Evolutionary conservation across 1,139 yeast genomes (phyloP).

Genomic region (Blastobotrys ciferrii): DNA sequence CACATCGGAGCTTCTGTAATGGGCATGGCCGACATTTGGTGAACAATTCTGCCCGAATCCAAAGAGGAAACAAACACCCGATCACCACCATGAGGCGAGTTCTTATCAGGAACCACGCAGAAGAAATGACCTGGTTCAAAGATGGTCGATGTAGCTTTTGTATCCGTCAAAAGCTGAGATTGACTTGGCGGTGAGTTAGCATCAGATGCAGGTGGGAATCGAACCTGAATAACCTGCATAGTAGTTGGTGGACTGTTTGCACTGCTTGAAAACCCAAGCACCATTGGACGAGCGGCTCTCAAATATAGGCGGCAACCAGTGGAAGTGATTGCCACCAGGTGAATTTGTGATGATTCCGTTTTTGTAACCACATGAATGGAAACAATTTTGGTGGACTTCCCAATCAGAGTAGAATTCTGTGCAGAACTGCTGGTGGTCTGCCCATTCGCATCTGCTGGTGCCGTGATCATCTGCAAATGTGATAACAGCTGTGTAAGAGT

Average conservation of each 20-base stretch:
- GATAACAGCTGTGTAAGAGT: slow-evolving; percentile 33
- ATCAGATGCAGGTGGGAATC: slow-evolving; percentile 36
- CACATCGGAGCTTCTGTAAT: slow-evolving; percentile 51
- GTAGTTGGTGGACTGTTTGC: slow-evolving; percentile 32
- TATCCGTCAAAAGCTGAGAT: slow-evolving; percentile 43
- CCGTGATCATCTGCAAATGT: slow-evolving; percentile 38
- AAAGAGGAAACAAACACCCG: slow-evolving; percentile 73
- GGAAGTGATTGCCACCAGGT: slow-evolving; percentile 78
- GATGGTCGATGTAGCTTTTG: slow-evolving; percentile 46
- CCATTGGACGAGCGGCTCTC: slow-evolving; percentile 32
- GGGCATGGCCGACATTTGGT: slow-evolving; percentile 42
- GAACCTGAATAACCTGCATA: slow-evolving; percentile 38
- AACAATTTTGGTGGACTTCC: slow-evolving; percentile 49
- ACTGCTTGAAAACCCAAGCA: slow-evolving; percentile 20
- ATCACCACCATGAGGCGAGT: slow-evolving; percentile 34
- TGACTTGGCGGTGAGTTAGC: slow-evolving; percentile 17
- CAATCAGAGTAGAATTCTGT: slow-evolving; percentile 7
- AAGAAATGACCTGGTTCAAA: slow-evolving; percentile 84
- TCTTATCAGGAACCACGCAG: slow-evolving; percentile 41
- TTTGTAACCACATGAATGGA: slow-evolving; percentile 60
- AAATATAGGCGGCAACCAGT: slow-evolving; percentile 77
- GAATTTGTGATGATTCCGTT: slow-evolving; percentile 66
- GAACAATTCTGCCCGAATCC: slow-evolving; percentile 72
- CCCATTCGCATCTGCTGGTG: slow-evolving; percentile 24
- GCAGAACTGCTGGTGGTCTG: slow-evolving; percentile 16